These are phyloP conservation scores for Kurtzmaniella natalensis DNA, from an alignment of 1,139 yeast species.

Conservation along the genomic window DNA sequence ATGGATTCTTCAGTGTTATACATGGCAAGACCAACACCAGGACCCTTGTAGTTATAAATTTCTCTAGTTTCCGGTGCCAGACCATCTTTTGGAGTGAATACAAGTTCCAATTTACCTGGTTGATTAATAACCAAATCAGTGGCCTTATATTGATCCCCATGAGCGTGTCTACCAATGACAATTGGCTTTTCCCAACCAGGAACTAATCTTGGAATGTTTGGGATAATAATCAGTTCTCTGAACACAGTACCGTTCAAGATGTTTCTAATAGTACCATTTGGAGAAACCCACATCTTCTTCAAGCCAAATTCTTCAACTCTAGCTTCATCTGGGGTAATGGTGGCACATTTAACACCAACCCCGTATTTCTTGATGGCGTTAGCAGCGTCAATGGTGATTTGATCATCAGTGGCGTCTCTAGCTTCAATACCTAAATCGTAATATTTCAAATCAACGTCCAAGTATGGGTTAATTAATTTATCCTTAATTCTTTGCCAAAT, in stretches of 20 bases:
- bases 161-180: slow-evolving; percentile 82
- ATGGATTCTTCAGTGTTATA: slow-evolving; percentile 82
- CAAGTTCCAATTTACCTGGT: slow-evolving; percentile 65
- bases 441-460: slow-evolving; percentile 69
- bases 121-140: slow-evolving; percentile 67
- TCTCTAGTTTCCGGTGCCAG: slow-evolving; percentile 38
- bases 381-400: slow-evolving; percentile 73
- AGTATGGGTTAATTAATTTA: slow-evolving; percentile 63
- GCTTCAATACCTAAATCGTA: slow-evolving; percentile 70
- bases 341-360: slow-evolving; percentile 83
- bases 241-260: slow-evolving; percentile 80
- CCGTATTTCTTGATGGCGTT: slow-evolving; percentile 71
- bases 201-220: slow-evolving; percentile 69
- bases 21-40: slow-evolving; percentile 79
- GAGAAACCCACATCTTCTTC: slow-evolving; percentile 83
- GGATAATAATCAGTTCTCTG: slow-evolving; percentile 78
- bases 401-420: slow-evolving; percentile 69
- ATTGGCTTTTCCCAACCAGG: slow-evolving; percentile 82
- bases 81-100: slow-evolving; percentile 62
- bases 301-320: slow-evolving; percentile 71
- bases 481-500: slow-evolving; percentile 76
- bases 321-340: slow-evolving; percentile 81
- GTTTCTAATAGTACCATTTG: slow-evolving; percentile 81
- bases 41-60: slow-evolving; percentile 57
- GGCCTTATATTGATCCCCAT: slow-evolving; percentile 82